Evolutionary conservation across 306 rosid species (phyloP).

Genomic region (Urtica urens): DNA sequence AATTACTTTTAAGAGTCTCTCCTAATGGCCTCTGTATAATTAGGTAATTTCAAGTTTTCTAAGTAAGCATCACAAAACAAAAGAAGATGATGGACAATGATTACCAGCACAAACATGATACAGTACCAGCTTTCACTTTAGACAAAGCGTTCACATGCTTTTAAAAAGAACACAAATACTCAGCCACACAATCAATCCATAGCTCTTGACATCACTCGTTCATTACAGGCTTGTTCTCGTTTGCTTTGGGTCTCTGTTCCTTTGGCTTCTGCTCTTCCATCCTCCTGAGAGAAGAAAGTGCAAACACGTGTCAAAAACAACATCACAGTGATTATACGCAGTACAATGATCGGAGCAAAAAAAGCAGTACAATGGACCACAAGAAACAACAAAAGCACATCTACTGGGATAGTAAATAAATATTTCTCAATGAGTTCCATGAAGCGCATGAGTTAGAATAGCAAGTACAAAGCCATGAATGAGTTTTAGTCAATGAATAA

Average conservation of each 20-base stretch:
- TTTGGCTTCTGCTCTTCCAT: constrained; percentile 88
- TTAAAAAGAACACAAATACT: background rate
- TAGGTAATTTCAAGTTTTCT: background rate
- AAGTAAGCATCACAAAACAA: background rate
- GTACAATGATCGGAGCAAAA: too few species aligned
- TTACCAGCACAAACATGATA: constrained; percentile 1
- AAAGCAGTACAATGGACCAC: too few species aligned
- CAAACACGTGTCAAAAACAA: constrained; percentile 10
- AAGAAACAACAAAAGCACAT: too few species aligned
- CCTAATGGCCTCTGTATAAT: background rate
- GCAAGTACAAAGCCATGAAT: too few species aligned
- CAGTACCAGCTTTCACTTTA: constrained; percentile 5
- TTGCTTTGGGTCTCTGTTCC: constrained; percentile 75
- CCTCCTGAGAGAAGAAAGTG: constrained; percentile 39
- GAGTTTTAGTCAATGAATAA: too few species aligned
- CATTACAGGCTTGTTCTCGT: constrained; percentile 92
- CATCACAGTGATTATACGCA: too few species aligned
- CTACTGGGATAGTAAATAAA: too few species aligned
- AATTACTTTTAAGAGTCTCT: background rate
- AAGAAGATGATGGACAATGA: background rate
- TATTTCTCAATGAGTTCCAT: too few species aligned
- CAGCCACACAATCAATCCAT: too few species aligned
- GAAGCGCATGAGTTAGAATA: too few species aligned
- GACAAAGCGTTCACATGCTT: background rate
- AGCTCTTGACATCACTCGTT: constrained; percentile 46